Percentiles rank a stretch among this genome's conserved stretches.
Conservation (phyloP, 2,329 filamentous ascomycete genomes). For the Colletotrichum tropicale region DNA sequence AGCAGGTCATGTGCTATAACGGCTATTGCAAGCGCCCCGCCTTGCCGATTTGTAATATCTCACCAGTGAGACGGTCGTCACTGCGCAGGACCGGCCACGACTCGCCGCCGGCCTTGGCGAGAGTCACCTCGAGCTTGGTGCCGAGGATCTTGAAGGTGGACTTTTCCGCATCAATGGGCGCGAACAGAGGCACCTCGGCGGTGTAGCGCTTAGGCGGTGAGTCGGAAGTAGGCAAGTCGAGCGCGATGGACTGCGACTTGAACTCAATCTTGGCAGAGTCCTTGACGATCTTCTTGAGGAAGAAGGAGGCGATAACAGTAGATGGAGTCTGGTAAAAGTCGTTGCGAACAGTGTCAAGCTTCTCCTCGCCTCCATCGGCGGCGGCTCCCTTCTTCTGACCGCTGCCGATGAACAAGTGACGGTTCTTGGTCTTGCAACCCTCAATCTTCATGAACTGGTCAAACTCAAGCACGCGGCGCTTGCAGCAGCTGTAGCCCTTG, state of each 20-base stretch:
- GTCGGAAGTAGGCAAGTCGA: slow-evolving; percentile 88
- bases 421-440: slow-evolving; percentile 82
- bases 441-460: slow-evolving; percentile 97
- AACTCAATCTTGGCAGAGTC: slow-evolving; percentile 76
- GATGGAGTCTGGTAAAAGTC: slow-evolving; percentile 95
- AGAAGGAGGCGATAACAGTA: slow-evolving; percentile 88
- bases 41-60: slow-evolving; percentile 89
- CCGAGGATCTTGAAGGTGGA: slow-evolving; percentile 83
- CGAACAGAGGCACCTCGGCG: slow-evolving; percentile 76
- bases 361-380: slow-evolving; percentile 66
- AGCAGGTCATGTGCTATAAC: neutral
- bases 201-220: slow-evolving; percentile 78
- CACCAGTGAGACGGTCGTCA: slow-evolving; percentile 70
- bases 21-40: slow-evolving; percentile 59
- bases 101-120: slow-evolving; percentile 73
- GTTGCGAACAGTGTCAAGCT: slow-evolving; percentile 77
- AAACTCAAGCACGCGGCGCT: slow-evolving; percentile 92
- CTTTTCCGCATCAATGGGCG: slow-evolving; percentile 74
- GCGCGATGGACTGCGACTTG: slow-evolving; percentile 61
- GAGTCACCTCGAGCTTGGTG: slow-evolving; percentile 83
- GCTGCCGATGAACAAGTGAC: slow-evolving; percentile 84
- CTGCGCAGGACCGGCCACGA: slow-evolving; percentile 87
- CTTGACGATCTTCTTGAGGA: slow-evolving; percentile 96
- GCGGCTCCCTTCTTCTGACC: slow-evolving; percentile 68
- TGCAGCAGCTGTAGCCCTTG: slow-evolving; percentile 98